Base-by-base conservation (phyloP, 306 rosid species). In the Cucurbita maxima region DNA sequence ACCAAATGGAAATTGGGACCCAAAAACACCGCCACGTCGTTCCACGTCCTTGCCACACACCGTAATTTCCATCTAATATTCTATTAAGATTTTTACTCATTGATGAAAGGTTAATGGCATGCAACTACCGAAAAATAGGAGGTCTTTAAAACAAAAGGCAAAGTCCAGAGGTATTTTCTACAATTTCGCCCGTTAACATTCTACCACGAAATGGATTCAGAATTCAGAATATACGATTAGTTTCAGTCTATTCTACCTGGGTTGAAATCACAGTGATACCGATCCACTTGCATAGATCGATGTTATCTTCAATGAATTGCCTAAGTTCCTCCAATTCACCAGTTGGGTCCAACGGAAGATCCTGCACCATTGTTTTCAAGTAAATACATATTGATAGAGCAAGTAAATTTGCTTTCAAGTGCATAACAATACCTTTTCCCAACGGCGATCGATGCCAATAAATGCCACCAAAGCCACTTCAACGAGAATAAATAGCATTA, bases 281-380 rank as follows among this genome's bases (percentile, higher is more conserved):
- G 50, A 84, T 84, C 97, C 99, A 95, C 82, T 74, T 79, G 80
- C 90, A 95, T 71, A 89, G 73, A 66, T 89, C 96, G 56, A 48
- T 74, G 76, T 95, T 91, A 20, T 86, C 88, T 79, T 84, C 82
- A 75, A 95, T 80, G 84, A 89, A 95, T 48, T 84, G 68, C 72
- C 79, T 82, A 74, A 95, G 85, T 80, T 77, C 80, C 4, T 86
- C 85, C 64, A 94, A 85, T 78, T 88, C 84, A 48, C 97, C 97
- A 5, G 97, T 95, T 9, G 97, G 90, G 82, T 95, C 96, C 16
- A 78, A 30, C 36, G 99, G 99, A 81, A 95, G 68, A 84, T 91
- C 96, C 99, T 95, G 80, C 76, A 73, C 57, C 80, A 73, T 50
- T n/a, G 82, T 58, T 74, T 74, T 22, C 45, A 6, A 55, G 58